These are phyloP conservation scores for Sporobolus alterniflorus DNA, from an alignment of 202 grass and related monocot genomes.

Conservation along the genomic window DNA sequence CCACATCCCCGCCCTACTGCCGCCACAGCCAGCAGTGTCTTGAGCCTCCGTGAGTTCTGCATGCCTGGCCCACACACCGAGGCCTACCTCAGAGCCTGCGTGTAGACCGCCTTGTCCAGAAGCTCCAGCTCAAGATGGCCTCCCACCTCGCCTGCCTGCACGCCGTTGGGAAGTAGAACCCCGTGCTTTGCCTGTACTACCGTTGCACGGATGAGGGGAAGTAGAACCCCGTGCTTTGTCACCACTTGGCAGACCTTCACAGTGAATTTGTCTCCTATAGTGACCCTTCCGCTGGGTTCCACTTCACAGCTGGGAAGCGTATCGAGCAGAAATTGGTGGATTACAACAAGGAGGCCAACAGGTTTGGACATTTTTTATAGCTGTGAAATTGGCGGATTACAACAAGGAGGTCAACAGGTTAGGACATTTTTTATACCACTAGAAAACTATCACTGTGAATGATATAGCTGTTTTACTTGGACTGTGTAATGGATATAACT, in stretches of 20 bases:
- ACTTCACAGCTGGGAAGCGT: slow-evolving; percentile 81
- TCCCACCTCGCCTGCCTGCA: slow-evolving; percentile 73
- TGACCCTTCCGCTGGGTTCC: slow-evolving; percentile 84
- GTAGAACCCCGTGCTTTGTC: slow-evolving; percentile 83
- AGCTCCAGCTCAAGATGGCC: slow-evolving; percentile 96
- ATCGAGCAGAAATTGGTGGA: slow-evolving; percentile 95
- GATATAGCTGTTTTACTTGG: neutral
- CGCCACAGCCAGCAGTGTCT: too few species aligned
- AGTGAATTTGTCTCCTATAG: slow-evolving; percentile 85
- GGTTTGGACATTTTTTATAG: too few species aligned
- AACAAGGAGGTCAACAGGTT: too few species aligned
- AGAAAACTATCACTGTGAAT: neutral
- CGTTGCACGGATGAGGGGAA: slow-evolving; percentile 87
- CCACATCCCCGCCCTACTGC: too few species aligned
- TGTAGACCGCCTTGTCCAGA: slow-evolving; percentile 70
- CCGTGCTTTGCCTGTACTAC: slow-evolving; percentile 96
- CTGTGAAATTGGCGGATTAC: too few species aligned
- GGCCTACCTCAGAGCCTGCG: slow-evolving; percentile 64
- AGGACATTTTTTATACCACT: too few species aligned
- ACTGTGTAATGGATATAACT: neutral
- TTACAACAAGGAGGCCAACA: slow-evolving; percentile 92
- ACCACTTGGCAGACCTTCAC: slow-evolving; percentile 69
- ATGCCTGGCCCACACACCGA: too few species aligned
- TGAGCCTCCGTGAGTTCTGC: too few species aligned
- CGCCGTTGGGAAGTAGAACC: slow-evolving; percentile 78